A percentile compares a stretch with the other conserved stretches of the same genome.
Conservation (phyloP, 495 filamentous ascomycete species). For the Schizothecium vesticola region DNA sequence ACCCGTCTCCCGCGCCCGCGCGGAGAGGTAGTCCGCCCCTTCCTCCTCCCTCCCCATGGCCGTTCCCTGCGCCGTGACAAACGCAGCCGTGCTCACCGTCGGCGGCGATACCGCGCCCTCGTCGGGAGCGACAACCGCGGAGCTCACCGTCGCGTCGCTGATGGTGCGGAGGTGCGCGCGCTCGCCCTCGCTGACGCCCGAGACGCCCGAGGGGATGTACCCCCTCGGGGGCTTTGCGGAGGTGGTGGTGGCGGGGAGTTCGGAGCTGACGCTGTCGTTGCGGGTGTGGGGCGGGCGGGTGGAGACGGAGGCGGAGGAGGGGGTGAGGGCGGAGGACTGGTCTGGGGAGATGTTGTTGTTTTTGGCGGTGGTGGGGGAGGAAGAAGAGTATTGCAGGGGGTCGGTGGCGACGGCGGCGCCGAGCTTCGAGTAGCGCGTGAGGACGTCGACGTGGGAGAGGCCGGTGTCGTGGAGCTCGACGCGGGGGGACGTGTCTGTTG, state of each 20-base stretch:
- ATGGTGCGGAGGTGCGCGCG: conserved; percentile 42
- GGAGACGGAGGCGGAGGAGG: conserved; percentile 14
- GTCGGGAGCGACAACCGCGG: conserved; percentile 12
- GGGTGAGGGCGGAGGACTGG: conserved; percentile 19
- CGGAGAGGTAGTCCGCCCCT: conserved; percentile 26
- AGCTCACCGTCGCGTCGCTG: conserved; percentile 41
- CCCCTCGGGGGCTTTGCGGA: conserved; percentile 3
- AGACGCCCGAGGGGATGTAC: conserved; percentile 36
- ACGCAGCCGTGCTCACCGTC: conserved; percentile 24
- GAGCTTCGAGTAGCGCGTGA: conserved; percentile 26
- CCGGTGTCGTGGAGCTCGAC: conserved; percentile 34
- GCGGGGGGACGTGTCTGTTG: conserved; percentile 27
- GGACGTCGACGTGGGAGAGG: conserved; percentile 19
- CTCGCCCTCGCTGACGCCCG: conserved; percentile 38
- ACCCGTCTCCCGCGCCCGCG: neutral
- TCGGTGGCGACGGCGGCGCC: conserved; percentile 7
- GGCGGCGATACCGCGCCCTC: neutral
- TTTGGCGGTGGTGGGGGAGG: conserved; percentile 13
- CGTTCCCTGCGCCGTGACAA: neutral
- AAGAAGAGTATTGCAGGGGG: conserved; percentile 17
- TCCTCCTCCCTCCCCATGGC: neutral
- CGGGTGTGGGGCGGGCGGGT: conserved; percentile 12
- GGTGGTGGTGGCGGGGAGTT: neutral
- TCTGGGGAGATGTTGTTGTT: conserved; percentile 19
- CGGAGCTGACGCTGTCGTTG: neutral